Evolutionary conservation across 176 grass and related monocot genomes (phyloP), one percentile per base, ranked within the genome.

Genomic region (Aegilops speltoides): DNA sequence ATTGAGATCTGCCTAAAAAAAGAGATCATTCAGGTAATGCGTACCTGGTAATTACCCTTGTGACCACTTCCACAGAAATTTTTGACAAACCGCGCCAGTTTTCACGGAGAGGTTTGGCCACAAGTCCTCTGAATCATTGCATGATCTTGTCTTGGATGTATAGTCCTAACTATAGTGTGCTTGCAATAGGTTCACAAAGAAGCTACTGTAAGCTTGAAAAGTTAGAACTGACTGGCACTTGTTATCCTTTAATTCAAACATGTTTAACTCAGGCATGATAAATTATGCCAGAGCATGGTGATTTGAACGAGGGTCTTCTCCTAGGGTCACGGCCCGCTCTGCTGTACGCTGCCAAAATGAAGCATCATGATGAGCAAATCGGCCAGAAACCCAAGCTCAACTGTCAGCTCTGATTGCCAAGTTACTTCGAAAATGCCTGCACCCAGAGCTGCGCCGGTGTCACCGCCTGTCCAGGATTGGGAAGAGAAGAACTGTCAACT

Each of bases 21-120:
- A n/a, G n/a, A n/a, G n/a, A n/a, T n/a, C n/a, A n/a, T n/a, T n/a
- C n/a, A 13, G 20, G 7, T 4, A 23, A 0, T 70, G 4, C 11
- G 23, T 64, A 26, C 62, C 62, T 64, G 10, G 65, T 6, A 0
- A 7, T 33, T 0, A 33, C 65, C 29, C 26, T 16, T 0, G 64
- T 8, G 64, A 17, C 64, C 23, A 5, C 10, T 25, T 2, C 4
- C 61, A 25, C 61, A 23, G 24, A 25, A 26, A 63, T 0, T 8
- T 64, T 28, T 64, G 24, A 6, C 62, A 14, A 64, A 20, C 31
- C 17, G 0, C 66, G 2, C 0, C 54, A 59, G 54, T 59, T 68
- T 67, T 68, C 28, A 4, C 0, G 2, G 29, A 3, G 7, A 67
- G 0, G 17, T 56, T 59, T 59, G 0, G 2, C 54, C 0, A 0